Base-by-base conservation (phyloP, 331 rosid species). In the Spiraea crenata region DNA sequence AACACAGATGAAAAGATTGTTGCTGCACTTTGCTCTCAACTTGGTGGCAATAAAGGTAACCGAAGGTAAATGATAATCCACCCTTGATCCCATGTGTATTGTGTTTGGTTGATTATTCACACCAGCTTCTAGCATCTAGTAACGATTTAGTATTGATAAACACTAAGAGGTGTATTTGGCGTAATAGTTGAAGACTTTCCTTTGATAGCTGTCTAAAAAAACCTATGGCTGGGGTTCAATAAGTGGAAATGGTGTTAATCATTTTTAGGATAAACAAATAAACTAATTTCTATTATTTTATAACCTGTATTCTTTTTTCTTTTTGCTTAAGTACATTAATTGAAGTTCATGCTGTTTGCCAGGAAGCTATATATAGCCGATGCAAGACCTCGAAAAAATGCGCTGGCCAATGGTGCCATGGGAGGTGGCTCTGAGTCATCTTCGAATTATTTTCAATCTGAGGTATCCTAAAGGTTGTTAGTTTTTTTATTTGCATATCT, bases 351-450 rank as follows among this genome's bases (percentile, higher is more conserved):
- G 17, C 17, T 42, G 15, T 69, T 62, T 59, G 67, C 61, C 82
- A 95, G 99, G 89, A 95, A 95, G 87, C 85, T 95, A 65, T 95
- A 91, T 81, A 95, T 95, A 35, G 96, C 91, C 45, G 99, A 95
- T 82, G 99, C 99, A 9, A 88, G 99, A 73, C 99, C 96, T 31
- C 88, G 97, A 75, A 95, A 89, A 81, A 95, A 91, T 78, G 96
- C 99, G 80, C 85, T 91, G 70, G 99, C 97, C 57, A 95, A 95
- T 85, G 92, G 96, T 67, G 99, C 99, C 73, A 89, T 91, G 97
- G 99, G 99, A 74, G 99, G 99, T 82, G 97, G 99, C 74, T 95
- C 99, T 0, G 99, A 95, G 80, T 95, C 99, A 64, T 95, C 99
- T 16, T 82, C 99, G 62, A 81, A 95, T 81, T 95, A 95, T 77